Conservation (phyloP, 1,284 basidiomycete species). For the Fomitiporia mediterranea region DNA sequence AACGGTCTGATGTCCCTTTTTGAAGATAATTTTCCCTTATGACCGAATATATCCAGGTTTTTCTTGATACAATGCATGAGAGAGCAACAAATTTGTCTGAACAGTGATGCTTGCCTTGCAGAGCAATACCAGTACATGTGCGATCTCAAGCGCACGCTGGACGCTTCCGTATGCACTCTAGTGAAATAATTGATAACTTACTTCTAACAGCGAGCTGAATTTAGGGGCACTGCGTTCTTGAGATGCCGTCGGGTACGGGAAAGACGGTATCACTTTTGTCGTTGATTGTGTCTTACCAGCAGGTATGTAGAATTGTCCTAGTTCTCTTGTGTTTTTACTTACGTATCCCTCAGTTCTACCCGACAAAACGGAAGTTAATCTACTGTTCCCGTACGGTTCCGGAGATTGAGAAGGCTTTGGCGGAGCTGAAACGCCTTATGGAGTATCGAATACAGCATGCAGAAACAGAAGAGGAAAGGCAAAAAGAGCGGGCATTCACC, state of each 20-base stretch:
- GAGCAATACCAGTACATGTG: slow-evolving; percentile 99
- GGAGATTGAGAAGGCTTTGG: slow-evolving; percentile 98
- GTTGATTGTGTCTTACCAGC: slow-evolving; percentile 97
- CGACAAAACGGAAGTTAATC: slow-evolving; percentile 89
- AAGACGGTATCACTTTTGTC: slow-evolving; percentile 98
- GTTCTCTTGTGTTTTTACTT: not conserved
- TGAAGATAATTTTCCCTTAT: slow-evolving; percentile 86
- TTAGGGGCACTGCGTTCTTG: slow-evolving; percentile 96
- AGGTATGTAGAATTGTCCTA: slow-evolving; percentile 45
- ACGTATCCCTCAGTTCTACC: slow-evolving; percentile 68
- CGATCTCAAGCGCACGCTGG: slow-evolving; percentile 94
- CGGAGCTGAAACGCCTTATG: slow-evolving; percentile 94
- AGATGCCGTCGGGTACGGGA: slow-evolving; percentile 99
- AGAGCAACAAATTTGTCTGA: slow-evolving; percentile 13
- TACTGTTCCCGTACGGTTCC: slow-evolving; percentile 99
- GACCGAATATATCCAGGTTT: slow-evolving; percentile 84
- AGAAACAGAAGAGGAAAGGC: slow-evolving; percentile 69
- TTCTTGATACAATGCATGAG: not conserved
- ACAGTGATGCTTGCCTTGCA: slow-evolving; percentile 28
- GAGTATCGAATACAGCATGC: slow-evolving; percentile 75
- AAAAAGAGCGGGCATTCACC: slow-evolving; percentile 80
- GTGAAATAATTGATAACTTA: not conserved
- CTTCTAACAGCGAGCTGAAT: not conserved
- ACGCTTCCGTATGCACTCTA: slow-evolving; percentile 63
- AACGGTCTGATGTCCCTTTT: not conserved